A percentile compares a stretch with the other conserved stretches of the same genome.
These are phyloP conservation scores for Blepharisma japonicum DNA, from an alignment of 73 alveolate species.

Conservation along the genomic window DNA sequence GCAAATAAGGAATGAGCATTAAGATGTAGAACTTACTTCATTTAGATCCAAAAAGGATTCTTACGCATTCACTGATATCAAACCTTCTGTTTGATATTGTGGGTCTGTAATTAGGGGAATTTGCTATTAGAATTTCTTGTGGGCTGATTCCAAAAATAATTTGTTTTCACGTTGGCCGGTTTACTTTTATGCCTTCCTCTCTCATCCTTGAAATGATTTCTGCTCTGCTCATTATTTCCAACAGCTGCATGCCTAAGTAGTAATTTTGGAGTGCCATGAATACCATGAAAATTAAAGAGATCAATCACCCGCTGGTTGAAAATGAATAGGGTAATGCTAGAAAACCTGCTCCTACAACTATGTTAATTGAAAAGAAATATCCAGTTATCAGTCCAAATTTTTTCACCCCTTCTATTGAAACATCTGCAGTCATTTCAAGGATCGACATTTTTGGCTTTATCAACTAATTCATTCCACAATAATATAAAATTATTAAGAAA, in stretches of 20 bases:
- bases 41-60: background rate
- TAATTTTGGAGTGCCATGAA: conserved; percentile 15
- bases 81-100: background rate
- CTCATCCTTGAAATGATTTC: background rate
- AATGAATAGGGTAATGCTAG: conserved; percentile 12
- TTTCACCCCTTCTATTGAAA: too few species aligned
- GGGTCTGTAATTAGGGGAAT: background rate
- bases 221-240: conserved; percentile 7
- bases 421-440: too few species aligned
- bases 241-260: background rate
- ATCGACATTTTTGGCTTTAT: too few species aligned
- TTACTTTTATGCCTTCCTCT: background rate
- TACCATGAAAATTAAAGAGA: background rate
- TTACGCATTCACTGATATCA: background rate
- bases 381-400: background rate
- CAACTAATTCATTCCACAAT: too few species aligned
- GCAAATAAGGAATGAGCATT: background rate
- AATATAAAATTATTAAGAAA: too few species aligned
- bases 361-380: conserved; percentile 4
- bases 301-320: background rate
- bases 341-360: conserved; percentile 18
- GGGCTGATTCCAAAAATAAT: background rate
- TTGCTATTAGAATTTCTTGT: background rate
- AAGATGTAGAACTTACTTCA: background rate
- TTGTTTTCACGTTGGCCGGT: background rate